These are phyloP conservation scores for Phytopythium delawarense DNA, from an alignment of 352 stramenopile genomes.

Conservation along the genomic window DNA sequence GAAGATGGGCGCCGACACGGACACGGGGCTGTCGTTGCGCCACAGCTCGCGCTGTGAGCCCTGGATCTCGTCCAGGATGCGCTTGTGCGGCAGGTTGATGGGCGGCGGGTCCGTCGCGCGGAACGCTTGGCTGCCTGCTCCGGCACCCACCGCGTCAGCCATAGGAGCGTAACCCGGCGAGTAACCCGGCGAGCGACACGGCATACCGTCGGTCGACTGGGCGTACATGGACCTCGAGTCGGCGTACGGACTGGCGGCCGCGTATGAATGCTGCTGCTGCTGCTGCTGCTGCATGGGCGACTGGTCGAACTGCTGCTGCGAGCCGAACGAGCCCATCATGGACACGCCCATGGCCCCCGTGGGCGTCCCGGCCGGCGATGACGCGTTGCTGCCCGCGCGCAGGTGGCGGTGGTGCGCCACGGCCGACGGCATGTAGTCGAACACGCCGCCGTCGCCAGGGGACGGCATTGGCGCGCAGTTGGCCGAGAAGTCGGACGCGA, in stretches of 20 bases:
- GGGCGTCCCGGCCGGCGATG: neutral
- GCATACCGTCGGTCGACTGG: constrained; percentile 12
- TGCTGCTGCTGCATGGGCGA: constrained; percentile 17
- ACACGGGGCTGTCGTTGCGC: constrained; percentile 64
- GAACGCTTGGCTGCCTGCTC: constrained; percentile 20
- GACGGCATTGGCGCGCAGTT: constrained; percentile 3
- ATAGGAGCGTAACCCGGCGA: too few relatives aligned
- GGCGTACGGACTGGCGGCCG: constrained; percentile 9
- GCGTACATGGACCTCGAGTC: constrained; percentile 3
- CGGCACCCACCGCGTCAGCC: neutral
- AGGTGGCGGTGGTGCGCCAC: constrained; percentile 26
- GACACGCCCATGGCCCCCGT: constrained; percentile 9
- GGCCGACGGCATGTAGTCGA: constrained; percentile 50
- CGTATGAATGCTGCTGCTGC: constrained; percentile 23
- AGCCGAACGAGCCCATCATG: constrained; percentile 28
- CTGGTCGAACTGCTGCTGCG: constrained; percentile 9
- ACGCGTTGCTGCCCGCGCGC: neutral
- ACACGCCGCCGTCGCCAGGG: constrained; percentile 4
- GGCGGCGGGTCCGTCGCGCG: constrained; percentile 27
- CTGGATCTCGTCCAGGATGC: constrained; percentile 48
- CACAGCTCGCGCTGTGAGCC: constrained; percentile 47
- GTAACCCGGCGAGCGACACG: too few relatives aligned
- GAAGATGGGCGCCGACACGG: constrained; percentile 55
- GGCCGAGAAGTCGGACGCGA: constrained; percentile 10
- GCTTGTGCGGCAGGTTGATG: constrained; percentile 51